These are phyloP conservation scores for Lipomyces sp. DNA, from an alignment of 805 yeast genomes.

Conservation along the genomic window DNA sequence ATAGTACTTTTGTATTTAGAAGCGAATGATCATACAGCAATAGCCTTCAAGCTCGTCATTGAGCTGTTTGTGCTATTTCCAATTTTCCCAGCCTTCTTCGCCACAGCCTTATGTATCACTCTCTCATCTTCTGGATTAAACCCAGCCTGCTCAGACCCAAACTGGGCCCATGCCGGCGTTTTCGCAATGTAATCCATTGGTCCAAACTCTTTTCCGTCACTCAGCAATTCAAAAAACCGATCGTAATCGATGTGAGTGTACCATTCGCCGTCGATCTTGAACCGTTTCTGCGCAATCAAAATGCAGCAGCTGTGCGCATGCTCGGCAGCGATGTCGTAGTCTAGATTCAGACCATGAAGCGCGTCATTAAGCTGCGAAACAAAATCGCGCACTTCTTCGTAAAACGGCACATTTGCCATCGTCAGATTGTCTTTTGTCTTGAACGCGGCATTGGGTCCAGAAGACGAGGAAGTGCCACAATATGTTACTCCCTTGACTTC, in stretches of 20 bases:
- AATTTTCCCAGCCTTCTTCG: constrained; percentile 5
- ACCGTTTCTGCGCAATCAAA: constrained; percentile 70
- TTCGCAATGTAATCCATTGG: constrained; percentile 76
- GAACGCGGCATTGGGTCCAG: constrained; percentile 37
- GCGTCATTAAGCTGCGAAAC: constrained; percentile 62
- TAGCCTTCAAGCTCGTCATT: background rate
- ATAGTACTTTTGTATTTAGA: background rate
- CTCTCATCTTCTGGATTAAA: constrained; percentile 83
- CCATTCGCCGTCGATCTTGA: constrained; percentile 72
- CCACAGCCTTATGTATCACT: constrained; percentile 35
- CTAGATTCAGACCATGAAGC: constrained; percentile 61
- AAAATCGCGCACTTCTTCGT: constrained; percentile 80
- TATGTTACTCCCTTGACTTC: constrained; percentile 95
- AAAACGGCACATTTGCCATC: constrained; percentile 93
- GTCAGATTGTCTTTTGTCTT: constrained; percentile 47
- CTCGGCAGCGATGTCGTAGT: constrained; percentile 85
- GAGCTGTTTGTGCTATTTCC: background rate
- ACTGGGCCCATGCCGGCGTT: constrained; percentile 89
- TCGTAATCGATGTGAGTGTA: constrained; percentile 84
- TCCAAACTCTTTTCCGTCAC: constrained; percentile 61
- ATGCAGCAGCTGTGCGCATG: constrained; percentile 95
- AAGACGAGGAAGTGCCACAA: constrained; percentile 90
- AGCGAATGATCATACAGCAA: background rate
- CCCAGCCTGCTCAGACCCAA: constrained; percentile 83
- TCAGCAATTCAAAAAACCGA: constrained; percentile 66